Percentiles rank a stretch among this genome's conserved stretches.
Conservation (phyloP, 73 alveolate species). For the Paraurostyla sp. region DNA sequence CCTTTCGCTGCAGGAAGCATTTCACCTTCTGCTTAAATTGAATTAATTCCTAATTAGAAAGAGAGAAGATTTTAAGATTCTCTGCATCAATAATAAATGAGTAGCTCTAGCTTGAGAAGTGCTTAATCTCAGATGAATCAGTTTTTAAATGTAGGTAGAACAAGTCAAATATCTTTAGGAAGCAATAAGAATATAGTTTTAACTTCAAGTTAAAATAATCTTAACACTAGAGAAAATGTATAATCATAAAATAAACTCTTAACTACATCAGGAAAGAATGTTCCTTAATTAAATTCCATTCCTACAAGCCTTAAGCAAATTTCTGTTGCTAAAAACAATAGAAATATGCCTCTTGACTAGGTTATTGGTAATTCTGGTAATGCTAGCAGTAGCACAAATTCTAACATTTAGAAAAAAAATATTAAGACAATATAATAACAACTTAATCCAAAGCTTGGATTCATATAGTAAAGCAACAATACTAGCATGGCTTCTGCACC, state of each 20-base stretch:
- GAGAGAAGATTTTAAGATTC: neutral
- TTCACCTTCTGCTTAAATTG: neutral
- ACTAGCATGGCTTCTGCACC: neutral
- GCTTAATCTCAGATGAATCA: conserved; percentile 33
- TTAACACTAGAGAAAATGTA: neutral
- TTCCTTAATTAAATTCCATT: neutral
- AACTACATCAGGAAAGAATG: neutral
- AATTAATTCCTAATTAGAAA: neutral
- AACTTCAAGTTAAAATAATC: no score
- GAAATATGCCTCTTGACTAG: conserved; percentile 28
- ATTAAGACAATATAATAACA: neutral
- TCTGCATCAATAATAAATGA: neutral
- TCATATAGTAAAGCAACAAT: neutral
- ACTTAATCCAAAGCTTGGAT: neutral
- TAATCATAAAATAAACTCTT: neutral
- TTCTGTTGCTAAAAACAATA: neutral
- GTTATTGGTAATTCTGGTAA: neutral
- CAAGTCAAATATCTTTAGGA: conserved; percentile 3
- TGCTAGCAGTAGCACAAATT: neutral
- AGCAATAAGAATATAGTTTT: conserved; percentile 13
- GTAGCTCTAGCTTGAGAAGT: conserved; percentile 43
- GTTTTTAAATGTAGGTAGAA: neutral
- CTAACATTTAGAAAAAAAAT: neutral
- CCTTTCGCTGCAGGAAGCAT: neutral
- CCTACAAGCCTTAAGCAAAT: conserved; percentile 31